Percentiles rank a stretch among this genome's conserved stretches.
phyloP scores from a whole-genome alignment of 805 yeast species.

The Cyberlindnera japonica region DNA sequence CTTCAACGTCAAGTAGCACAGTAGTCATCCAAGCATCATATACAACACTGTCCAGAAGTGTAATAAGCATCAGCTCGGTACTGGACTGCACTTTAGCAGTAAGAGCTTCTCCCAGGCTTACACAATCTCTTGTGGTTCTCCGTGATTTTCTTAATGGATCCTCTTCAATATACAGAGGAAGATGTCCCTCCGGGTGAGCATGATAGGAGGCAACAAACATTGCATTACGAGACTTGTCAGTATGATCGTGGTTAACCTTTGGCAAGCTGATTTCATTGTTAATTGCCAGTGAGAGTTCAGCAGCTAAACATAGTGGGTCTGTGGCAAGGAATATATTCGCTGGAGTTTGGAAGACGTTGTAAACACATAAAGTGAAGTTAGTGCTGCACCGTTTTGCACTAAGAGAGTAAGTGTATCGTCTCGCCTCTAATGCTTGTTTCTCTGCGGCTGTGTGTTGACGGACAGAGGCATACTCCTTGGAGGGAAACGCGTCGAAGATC shows the following conservation, averaged over 20 bases:
- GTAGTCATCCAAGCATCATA: conserved; percentile 48
- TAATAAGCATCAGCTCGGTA: conserved; percentile 34
- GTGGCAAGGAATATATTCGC: conserved; percentile 38
- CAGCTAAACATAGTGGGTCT: conserved; percentile 55
- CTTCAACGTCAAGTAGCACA: conserved; percentile 25
- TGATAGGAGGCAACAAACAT: conserved; percentile 44
- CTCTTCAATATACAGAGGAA: conserved; percentile 59
- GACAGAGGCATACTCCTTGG: conserved; percentile 38
- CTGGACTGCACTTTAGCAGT: conserved; percentile 28
- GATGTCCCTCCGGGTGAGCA: conserved; percentile 44
- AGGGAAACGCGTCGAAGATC: conserved; percentile 51
- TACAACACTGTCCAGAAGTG: conserved; percentile 43
- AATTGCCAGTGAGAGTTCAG: conserved; percentile 43
- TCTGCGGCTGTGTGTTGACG: conserved; percentile 28
- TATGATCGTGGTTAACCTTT: conserved; percentile 14
- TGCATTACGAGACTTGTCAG: conserved; percentile 27
- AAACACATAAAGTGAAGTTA: conserved; percentile 53
- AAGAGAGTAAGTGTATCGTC: conserved; percentile 23
- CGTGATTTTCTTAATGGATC: conserved; percentile 21
- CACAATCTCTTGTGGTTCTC: conserved; percentile 36
- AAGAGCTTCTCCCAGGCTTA: conserved; percentile 35
- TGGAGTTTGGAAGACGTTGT: conserved; percentile 38
- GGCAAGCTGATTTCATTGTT: conserved; percentile 46
- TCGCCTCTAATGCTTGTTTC: conserved; percentile 20
- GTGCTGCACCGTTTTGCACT: conserved; percentile 2